phyloP scores from a whole-genome alignment of 495 filamentous ascomycete species.

The Xylaria telfairii region DNA sequence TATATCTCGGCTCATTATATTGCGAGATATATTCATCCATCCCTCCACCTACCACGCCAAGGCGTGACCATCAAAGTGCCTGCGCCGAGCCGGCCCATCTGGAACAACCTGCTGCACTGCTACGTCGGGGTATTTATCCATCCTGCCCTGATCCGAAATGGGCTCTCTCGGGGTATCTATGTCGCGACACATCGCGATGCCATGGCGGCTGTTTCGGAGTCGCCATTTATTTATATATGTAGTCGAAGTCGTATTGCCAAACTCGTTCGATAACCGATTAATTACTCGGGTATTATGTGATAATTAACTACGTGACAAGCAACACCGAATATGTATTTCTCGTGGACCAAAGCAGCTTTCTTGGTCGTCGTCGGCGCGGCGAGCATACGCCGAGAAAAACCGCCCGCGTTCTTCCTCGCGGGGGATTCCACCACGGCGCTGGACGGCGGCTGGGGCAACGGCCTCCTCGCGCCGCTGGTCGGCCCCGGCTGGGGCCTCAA shows the following conservation, averaged over 20 bases:
- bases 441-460: slow-evolving; percentile 57
- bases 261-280: background rate
- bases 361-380: background rate
- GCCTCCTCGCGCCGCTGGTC: slow-evolving; percentile 52
- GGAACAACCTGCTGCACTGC: background rate
- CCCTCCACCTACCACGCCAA: slow-evolving; percentile 1
- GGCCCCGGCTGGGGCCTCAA: slow-evolving; percentile 53
- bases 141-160: background rate
- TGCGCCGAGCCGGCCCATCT: background rate
- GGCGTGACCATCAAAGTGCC: background rate
- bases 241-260: background rate
- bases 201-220: background rate
- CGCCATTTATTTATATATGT: background rate
- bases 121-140: slow-evolving; percentile 10
- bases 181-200: background rate
- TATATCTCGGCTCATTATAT: slow-evolving; percentile 8
- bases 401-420: slow-evolving; percentile 55
- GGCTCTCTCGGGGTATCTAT: background rate
- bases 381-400: slow-evolving; percentile 21
- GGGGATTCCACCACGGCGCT: slow-evolving; percentile 60
- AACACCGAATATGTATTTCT: background rate
- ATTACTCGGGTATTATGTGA: background rate
- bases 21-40: background rate
- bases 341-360: background rate
- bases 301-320: background rate